Conservation (phyloP, 2,329 filamentous ascomycete genomes). For the Talaromyces sp. region DNA sequence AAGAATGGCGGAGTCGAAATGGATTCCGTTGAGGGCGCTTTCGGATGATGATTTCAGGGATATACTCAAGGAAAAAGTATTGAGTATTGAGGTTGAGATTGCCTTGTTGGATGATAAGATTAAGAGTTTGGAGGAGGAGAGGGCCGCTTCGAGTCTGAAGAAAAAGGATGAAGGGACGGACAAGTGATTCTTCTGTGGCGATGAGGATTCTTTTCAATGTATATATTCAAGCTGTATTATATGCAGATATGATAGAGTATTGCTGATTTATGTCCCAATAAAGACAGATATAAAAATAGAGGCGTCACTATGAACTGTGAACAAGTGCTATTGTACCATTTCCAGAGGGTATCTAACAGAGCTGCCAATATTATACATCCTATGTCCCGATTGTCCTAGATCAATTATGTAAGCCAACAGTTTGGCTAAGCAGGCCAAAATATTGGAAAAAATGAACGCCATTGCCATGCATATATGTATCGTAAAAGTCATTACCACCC, state of each 20-base stretch:
- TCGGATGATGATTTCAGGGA: conserved; percentile 69
- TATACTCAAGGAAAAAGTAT: conserved; percentile 66
- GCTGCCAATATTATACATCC: neutral
- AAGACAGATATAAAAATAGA: neutral
- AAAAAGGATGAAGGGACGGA: neutral
- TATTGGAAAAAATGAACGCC: too few relatives aligned
- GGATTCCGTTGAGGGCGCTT: conserved; percentile 67
- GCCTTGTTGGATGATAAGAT: conserved; percentile 75
- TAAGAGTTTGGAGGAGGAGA: conserved; percentile 44
- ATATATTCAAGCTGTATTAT: neutral
- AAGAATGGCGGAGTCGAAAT: conserved; percentile 58
- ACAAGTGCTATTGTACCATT: neutral
- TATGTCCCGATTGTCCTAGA: neutral
- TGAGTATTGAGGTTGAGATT: conserved; percentile 71
- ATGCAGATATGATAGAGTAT: neutral
- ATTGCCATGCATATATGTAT: conserved; percentile 16
- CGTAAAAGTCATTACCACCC: conserved; percentile 1
- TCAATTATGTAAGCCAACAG: neutral
- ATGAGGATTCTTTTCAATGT: neutral
- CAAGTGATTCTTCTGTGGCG: neutral
- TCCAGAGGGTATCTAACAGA: conserved; percentile 2
- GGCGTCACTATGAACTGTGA: neutral
- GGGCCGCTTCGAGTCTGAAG: neutral
- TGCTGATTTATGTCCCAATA: neutral
- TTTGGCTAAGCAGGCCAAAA: neutral